Conservation (phyloP, 1,139 yeast genomes). For the Magnusiomyces suaveolens region DNA sequence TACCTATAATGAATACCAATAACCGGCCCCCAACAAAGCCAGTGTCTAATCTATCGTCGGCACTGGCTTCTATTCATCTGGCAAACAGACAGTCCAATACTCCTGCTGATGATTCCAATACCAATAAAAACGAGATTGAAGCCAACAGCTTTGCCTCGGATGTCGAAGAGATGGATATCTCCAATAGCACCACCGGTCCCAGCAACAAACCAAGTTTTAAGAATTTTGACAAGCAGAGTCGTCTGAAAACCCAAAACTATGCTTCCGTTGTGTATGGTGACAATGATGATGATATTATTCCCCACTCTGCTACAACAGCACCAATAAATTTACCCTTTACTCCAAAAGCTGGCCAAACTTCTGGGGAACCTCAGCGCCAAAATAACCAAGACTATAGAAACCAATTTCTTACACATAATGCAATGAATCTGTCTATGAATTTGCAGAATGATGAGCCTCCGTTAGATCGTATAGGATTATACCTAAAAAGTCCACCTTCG, state of each 20-base stretch:
- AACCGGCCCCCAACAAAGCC: conserved; percentile 12
- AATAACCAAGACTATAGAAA: conserved; percentile 7
- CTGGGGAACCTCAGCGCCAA: conserved; percentile 1
- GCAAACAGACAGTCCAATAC: conserved; percentile 11
- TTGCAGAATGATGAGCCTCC: conserved; percentile 14
- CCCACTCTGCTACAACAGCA: conserved; percentile 7
- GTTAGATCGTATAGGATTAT: conserved; percentile 51
- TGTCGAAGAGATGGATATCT: not conserved
- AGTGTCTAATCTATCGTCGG: conserved; percentile 28
- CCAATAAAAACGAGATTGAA: not conserved
- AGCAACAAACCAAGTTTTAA: not conserved
- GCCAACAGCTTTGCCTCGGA: not conserved
- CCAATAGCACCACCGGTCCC: not conserved
- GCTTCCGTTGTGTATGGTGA: not conserved
- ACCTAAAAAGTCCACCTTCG: conserved; percentile 67
- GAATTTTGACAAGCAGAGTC: not conserved
- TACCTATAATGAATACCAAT: conserved; percentile 12
- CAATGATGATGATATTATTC: not conserved
- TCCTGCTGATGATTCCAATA: not conserved
- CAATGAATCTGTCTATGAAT: conserved; percentile 10
- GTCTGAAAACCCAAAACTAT: conserved; percentile 2
- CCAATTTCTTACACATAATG: conserved; percentile 5
- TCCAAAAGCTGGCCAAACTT: conserved; percentile 6
- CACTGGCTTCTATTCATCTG: conserved; percentile 26
- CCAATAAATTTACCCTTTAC: conserved; percentile 3